A percentile compares a stretch with the other conserved stretches of the same genome.
Evolutionary conservation across 257 asterid genomes (phyloP).

Genomic region (Datura wrightii): DNA sequence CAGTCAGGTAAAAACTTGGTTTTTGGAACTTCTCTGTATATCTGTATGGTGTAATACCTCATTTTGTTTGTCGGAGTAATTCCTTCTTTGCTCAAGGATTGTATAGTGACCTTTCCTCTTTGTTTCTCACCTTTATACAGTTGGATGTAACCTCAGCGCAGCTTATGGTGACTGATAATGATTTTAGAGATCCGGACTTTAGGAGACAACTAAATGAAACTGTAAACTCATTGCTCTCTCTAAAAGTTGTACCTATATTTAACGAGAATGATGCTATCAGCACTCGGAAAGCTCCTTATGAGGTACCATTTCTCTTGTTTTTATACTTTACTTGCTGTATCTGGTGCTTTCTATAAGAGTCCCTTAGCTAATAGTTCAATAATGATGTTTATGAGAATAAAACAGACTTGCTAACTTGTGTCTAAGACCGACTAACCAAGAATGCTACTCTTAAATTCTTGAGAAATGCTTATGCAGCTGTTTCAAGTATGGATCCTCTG

Average conservation of each 20-base stretch:
- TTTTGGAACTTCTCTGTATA: slow-evolving; percentile 17
- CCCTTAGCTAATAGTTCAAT: slow-evolving; percentile 24
- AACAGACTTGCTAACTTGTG: slow-evolving; percentile 24
- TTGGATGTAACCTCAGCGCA: slow-evolving; percentile 82
- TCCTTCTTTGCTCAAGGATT: slow-evolving; percentile 26
- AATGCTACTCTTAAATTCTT: slow-evolving; percentile 3
- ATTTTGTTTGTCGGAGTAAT: slow-evolving; percentile 23
- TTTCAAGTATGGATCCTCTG: slow-evolving; percentile 23
- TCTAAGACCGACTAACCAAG: slow-evolving; percentile 13
- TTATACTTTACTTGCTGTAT: neutral
- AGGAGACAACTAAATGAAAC: slow-evolving; percentile 70
- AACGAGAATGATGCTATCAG: slow-evolving; percentile 87
- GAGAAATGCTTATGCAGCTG: slow-evolving; percentile 17
- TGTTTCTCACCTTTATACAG: slow-evolving; percentile 44
- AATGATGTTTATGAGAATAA: slow-evolving; percentile 13
- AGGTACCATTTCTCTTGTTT: slow-evolving; percentile 52
- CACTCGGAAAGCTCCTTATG: slow-evolving; percentile 81
- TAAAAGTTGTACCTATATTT: slow-evolving; percentile 78
- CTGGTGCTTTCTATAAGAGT: slow-evolving; percentile 16
- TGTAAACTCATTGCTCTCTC: slow-evolving; percentile 59
- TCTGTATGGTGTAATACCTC: neutral
- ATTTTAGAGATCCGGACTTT: slow-evolving; percentile 69
- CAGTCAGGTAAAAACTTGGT: slow-evolving; percentile 73
- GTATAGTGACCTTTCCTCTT: slow-evolving; percentile 25
- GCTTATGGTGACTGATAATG: slow-evolving; percentile 84